Evolutionary conservation across 2,329 filamentous ascomycete species (phyloP).

Genomic region (Nothopassalora personata): DNA sequence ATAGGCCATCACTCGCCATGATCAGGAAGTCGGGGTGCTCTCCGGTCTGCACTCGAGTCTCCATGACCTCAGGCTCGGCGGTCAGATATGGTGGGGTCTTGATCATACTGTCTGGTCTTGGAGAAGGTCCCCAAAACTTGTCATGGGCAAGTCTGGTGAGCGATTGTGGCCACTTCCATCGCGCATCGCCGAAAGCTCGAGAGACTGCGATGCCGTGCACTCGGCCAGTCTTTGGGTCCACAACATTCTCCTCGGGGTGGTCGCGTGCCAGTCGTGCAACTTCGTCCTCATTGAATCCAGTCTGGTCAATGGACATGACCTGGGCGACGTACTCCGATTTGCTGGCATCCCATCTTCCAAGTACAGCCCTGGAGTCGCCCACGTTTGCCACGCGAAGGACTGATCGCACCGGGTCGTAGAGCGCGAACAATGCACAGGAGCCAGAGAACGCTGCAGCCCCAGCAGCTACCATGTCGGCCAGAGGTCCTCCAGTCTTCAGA

Average conservation of each 20-base stretch:
- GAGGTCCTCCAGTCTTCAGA: slow-evolving; percentile 13
- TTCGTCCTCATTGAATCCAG: slow-evolving; percentile 57
- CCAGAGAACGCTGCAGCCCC: slow-evolving; percentile 45
- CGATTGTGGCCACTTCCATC: slow-evolving; percentile 60
- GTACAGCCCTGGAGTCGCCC: slow-evolving; percentile 63
- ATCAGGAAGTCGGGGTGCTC: slow-evolving; percentile 55
- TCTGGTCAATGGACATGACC: slow-evolving; percentile 60
- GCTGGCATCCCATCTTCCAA: slow-evolving; percentile 48
- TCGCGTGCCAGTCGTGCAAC: slow-evolving; percentile 49
- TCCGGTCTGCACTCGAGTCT: slow-evolving; percentile 46
- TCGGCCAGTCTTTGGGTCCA: slow-evolving; percentile 52
- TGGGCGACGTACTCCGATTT: slow-evolving; percentile 47
- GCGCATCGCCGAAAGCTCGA: slow-evolving; percentile 62
- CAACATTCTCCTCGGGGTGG: slow-evolving; percentile 61
- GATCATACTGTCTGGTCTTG: slow-evolving; percentile 38
- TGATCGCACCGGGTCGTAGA: slow-evolving; percentile 53
- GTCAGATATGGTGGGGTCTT: slow-evolving; percentile 62
- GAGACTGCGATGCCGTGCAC: slow-evolving; percentile 59
- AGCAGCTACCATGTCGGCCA: slow-evolving; percentile 18
- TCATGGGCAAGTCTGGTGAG: slow-evolving; percentile 42
- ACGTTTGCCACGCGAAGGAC: slow-evolving; percentile 59
- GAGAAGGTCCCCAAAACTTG: slow-evolving; percentile 48
- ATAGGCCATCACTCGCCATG: slow-evolving; percentile 62
- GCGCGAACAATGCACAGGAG: slow-evolving; percentile 59
- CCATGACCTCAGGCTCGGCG: slow-evolving; percentile 60